phyloP scores from a whole-genome alignment of 176 grass and related monocot species.

The Cymbopogon citratus region DNA sequence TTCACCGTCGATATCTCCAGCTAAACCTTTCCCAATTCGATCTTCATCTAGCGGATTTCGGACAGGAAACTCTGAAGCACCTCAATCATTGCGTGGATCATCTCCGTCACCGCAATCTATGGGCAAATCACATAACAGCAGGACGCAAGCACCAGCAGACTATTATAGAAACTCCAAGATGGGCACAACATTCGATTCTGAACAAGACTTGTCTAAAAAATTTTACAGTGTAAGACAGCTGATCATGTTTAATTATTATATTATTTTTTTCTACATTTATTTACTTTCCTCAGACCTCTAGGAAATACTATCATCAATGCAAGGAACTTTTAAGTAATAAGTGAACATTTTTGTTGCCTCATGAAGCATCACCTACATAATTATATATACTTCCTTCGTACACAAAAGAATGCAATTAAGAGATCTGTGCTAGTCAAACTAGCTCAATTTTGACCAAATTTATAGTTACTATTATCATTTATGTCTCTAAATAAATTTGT shows the following conservation, averaged over 20 bases:
- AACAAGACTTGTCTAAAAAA: constrained; percentile 67
- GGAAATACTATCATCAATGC: constrained; percentile 17
- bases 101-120: constrained; percentile 26
- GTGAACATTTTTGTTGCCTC: background rate
- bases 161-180: constrained; percentile 50
- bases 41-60: constrained; percentile 35
- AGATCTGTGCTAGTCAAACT: no score
- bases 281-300: background rate
- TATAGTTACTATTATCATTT: no score
- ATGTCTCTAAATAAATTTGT: no score
- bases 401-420: no score
- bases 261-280: constrained; percentile 10
- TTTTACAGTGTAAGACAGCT: constrained; percentile 72
- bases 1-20: constrained; percentile 22
- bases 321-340: constrained; percentile 18
- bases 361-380: background rate
- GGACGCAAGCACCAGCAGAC: constrained; percentile 22
- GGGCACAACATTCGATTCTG: constrained; percentile 40
- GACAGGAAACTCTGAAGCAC: constrained; percentile 37
- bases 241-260: constrained; percentile 6
- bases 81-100: constrained; percentile 34
- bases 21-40: constrained; percentile 24
- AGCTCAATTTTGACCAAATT: no score
- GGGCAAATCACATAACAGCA: constrained; percentile 40
- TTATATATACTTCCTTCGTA: no score